Percentiles rank a stretch among this genome's conserved stretches.
These are phyloP conservation scores for Lactarius trivialis DNA, from an alignment of 768 basidiomycete genomes.

Conservation along the genomic window DNA sequence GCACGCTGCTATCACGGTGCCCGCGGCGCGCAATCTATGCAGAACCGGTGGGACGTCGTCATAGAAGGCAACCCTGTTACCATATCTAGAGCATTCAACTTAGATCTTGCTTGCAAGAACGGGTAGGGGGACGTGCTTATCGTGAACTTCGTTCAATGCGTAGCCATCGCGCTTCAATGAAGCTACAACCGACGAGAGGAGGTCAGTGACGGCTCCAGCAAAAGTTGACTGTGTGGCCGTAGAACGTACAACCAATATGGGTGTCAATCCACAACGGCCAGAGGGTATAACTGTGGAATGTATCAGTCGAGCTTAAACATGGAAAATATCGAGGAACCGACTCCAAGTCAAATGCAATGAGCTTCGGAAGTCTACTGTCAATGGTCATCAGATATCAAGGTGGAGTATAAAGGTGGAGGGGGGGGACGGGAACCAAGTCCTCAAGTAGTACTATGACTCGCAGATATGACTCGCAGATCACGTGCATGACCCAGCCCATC, in stretches of 20 bases:
- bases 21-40: conserved; percentile 44
- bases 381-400: conserved; percentile 24
- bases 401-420: too few relatives aligned
- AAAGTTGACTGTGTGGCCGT: neutral
- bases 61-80: conserved; percentile 61
- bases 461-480: neutral
- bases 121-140: conserved; percentile 33
- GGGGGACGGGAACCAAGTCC: too few relatives aligned
- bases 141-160: conserved; percentile 43
- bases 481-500: neutral
- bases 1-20: conserved; percentile 58
- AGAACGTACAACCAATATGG: conserved; percentile 48
- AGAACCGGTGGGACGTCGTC: conserved; percentile 70
- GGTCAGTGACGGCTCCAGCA: neutral
- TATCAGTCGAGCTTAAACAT: neutral
- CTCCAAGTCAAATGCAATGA: conserved; percentile 82
- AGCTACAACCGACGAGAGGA: conserved; percentile 30
- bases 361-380: conserved; percentile 42
- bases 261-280: conserved; percentile 88
- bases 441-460: too few relatives aligned
- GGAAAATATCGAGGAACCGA: conserved; percentile 31
- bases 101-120: neutral
- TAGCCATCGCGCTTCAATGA: conserved; percentile 47
- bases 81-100: conserved; percentile 35
- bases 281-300: conserved; percentile 58